Conservation (phyloP, 2,329 filamentous ascomycete species). For the Colletotrichum sansevieriae region DNA sequence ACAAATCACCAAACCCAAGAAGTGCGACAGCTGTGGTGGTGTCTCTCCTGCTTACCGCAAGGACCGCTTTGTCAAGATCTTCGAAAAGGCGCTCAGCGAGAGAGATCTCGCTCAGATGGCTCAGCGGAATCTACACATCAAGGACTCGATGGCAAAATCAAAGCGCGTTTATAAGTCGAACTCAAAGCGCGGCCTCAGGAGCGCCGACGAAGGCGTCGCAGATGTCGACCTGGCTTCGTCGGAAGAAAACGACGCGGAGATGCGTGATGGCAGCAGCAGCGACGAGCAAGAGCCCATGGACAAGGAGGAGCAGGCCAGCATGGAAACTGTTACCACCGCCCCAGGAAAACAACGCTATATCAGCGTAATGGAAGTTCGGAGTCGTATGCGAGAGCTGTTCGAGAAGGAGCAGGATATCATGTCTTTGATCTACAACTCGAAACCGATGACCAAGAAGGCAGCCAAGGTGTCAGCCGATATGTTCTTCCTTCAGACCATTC, state of each 20-base stretch:
- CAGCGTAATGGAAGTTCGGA: conserved; percentile 85
- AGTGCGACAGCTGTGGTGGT: conserved; percentile 76
- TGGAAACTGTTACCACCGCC: conserved; percentile 51
- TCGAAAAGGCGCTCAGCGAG: conserved; percentile 80
- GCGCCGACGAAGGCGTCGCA: conserved; percentile 77
- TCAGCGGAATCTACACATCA: conserved; percentile 73
- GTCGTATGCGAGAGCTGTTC: conserved; percentile 83
- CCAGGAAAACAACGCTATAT: conserved; percentile 77
- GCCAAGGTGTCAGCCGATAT: conserved; percentile 80
- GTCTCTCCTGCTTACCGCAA: conserved; percentile 89
- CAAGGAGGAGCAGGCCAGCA: conserved; percentile 49
- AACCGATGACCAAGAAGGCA: conserved; percentile 70
- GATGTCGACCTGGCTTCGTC: conserved; percentile 69
- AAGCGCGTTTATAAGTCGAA: conserved; percentile 46
- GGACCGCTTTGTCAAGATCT: conserved; percentile 93
- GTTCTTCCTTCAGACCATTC: conserved; percentile 90
- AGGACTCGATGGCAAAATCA: conserved; percentile 73
- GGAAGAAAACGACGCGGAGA: conserved; percentile 58
- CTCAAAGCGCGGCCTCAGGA: conserved; percentile 45
- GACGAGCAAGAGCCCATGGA: conserved; percentile 62
- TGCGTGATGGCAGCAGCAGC: conserved; percentile 58
- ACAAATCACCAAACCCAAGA: conserved; percentile 76
- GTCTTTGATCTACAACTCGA: conserved; percentile 85
- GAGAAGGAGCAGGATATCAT: conserved; percentile 88
- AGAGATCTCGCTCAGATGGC: conserved; percentile 86